These are phyloP conservation scores for Candida saitoana DNA, from an alignment of 805 yeast genomes.

Conservation along the genomic window DNA sequence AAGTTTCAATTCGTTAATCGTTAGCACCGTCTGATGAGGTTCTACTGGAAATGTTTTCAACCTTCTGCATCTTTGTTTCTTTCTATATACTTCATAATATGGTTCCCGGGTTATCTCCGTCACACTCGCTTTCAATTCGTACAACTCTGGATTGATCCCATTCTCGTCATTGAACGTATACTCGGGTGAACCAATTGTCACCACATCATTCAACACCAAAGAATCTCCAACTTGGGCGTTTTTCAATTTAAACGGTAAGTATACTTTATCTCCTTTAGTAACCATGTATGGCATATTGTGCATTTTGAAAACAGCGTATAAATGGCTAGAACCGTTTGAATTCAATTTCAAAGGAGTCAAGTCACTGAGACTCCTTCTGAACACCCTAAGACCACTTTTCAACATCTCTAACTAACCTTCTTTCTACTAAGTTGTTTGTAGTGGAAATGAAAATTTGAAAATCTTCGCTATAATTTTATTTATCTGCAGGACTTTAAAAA, in stretches of 20 bases:
- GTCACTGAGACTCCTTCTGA: slow-evolving; percentile 27
- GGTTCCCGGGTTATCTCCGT: slow-evolving; percentile 83
- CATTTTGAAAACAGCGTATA: slow-evolving; percentile 79
- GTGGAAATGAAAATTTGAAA: no score
- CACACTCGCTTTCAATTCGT: slow-evolving; percentile 68
- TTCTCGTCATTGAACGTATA: slow-evolving; percentile 42
- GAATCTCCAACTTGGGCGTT: slow-evolving; percentile 80
- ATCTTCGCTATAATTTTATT: not conserved
- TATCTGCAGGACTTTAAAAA: not conserved
- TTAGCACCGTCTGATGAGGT: slow-evolving; percentile 71
- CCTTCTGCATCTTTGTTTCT: slow-evolving; percentile 76
- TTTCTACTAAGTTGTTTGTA: not conserved
- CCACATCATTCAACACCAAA: slow-evolving; percentile 68
- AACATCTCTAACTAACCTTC: not conserved
- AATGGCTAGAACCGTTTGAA: slow-evolving; percentile 45
- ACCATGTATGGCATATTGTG: slow-evolving; percentile 85
- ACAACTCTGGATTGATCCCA: slow-evolving; percentile 32
- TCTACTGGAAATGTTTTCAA: slow-evolving; percentile 69
- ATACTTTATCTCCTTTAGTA: slow-evolving; percentile 83
- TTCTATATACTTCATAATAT: slow-evolving; percentile 51
- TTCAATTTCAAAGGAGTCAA: slow-evolving; percentile 63
- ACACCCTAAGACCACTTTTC: slow-evolving; percentile 1
- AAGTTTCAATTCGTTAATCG: slow-evolving; percentile 68
- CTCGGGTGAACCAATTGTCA: slow-evolving; percentile 80
- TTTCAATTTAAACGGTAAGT: slow-evolving; percentile 73